phyloP scores from a whole-genome alignment of 169 alveolate species.

The Eimeria falciformis region DNA sequence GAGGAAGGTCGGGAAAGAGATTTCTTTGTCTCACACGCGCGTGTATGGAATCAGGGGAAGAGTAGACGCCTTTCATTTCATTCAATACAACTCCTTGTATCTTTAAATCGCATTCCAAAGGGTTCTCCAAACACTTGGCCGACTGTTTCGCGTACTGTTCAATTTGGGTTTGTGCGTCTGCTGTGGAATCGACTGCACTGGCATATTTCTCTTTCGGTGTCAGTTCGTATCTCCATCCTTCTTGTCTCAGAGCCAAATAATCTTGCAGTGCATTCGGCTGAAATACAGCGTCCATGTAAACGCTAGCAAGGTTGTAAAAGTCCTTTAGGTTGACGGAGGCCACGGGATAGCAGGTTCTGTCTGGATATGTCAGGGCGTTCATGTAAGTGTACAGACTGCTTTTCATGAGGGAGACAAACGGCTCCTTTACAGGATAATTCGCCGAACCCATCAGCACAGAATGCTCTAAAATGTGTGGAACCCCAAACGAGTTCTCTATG shows the following conservation, averaged over 20 bases:
- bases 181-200: not conserved
- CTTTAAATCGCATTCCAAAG: constrained; percentile 2
- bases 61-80: constrained; percentile 82
- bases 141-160: not conserved
- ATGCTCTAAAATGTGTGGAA: constrained; percentile 92
- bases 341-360: constrained; percentile 90
- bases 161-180: not conserved
- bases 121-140: not conserved
- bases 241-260: constrained; percentile 88
- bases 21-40: constrained; percentile 59
- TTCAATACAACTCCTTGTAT: constrained; percentile 81
- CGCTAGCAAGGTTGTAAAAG: constrained; percentile 86
- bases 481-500: constrained; percentile 55
- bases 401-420: constrained; percentile 86
- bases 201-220: not conserved
- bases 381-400: constrained; percentile 88
- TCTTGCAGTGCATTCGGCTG: constrained; percentile 81
- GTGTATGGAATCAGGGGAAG: constrained; percentile 38
- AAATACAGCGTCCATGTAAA: constrained; percentile 89
- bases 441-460: constrained; percentile 90
- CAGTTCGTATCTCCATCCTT: constrained; percentile 89
- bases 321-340: constrained; percentile 88
- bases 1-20: constrained; percentile 76
- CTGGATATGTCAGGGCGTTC: constrained; percentile 92
- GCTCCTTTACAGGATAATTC: constrained; percentile 88